Evolutionary conservation across 2,329 filamentous ascomycete species (phyloP), one percentile per base, ranked within the genome.

Genomic region (Sclerotinia sclerotiorum): DNA sequence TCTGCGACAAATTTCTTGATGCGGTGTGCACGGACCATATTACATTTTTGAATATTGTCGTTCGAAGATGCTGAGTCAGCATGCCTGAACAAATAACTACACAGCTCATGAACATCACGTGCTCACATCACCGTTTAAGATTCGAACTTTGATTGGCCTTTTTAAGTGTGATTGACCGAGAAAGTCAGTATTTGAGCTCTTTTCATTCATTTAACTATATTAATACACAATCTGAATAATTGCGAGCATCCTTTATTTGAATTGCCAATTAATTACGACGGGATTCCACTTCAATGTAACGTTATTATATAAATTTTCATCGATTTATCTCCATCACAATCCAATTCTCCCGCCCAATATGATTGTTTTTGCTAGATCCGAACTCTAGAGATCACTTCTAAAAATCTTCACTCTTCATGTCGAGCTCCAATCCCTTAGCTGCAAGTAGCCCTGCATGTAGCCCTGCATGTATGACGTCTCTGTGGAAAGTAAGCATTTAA

Each of bases 1-100:
- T 52, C 60, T 63, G 46, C 60, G 60, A 63, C 60, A 63, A 63
- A 63, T 63, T 63, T 63, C 48, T 63, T 63, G 60, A 63, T n/a
- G 54, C 32, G 17, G 21, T 4, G 21, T 57, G 60, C 60, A 63
- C 60, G 48, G 60, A 51, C 60, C 60, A 51, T 7, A 7, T 27
- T 21, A 39, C 21, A 27, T 39, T 51, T 63, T 27, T 35, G 8
- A 39, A 24, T 24, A 62, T 63, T 39, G 46, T 39, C 35, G 35
- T 1, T 35, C 6, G 35, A 35, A 35, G 35, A 10, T 35, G 35
- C 35, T 35, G 35, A 35, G 35, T 35, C 35, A 35, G 35, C 35
- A 35, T 35, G 35, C 7, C 32, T 35, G 32, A 35, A 35, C 3
- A 35, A 35, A 32, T 35, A 35, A 6, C 32, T 35, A 6, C 4